Percentiles rank a stretch among this genome's conserved stretches.
Evolutionary conservation across 495 filamentous ascomycete genomes (phyloP).

Genomic region (Xylaria intraflava): DNA sequence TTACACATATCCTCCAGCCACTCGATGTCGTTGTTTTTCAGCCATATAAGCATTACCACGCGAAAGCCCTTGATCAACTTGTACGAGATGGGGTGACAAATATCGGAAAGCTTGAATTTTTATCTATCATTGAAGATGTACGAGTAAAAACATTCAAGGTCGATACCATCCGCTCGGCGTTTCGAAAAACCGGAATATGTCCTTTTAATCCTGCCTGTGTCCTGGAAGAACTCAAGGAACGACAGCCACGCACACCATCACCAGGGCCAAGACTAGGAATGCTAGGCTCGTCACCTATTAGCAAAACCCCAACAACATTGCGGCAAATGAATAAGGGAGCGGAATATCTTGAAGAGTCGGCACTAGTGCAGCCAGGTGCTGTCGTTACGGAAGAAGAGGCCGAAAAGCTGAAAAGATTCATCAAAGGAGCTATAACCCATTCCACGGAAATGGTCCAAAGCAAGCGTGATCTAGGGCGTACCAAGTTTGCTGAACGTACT

Average conservation of each 20-base stretch:
- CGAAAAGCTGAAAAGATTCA: neutral
- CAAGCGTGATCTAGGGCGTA: neutral
- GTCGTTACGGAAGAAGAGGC: neutral
- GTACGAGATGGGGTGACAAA: neutral
- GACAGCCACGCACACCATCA: neutral
- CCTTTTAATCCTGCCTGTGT: neutral
- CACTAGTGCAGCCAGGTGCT: neutral
- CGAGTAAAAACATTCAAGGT: neutral
- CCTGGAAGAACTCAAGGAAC: neutral
- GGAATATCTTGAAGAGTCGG: neutral
- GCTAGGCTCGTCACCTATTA: neutral
- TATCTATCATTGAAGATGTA: neutral
- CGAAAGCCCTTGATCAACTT: neutral
- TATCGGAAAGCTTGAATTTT: neutral
- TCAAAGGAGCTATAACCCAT: neutral
- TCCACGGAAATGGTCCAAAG: neutral
- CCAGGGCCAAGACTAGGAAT: neutral
- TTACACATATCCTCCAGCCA: neutral
- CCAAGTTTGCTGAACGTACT: neutral
- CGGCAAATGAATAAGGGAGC: neutral
- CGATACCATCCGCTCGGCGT: neutral
- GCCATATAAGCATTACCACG: slow-evolving; percentile 1
- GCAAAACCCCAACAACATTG: neutral
- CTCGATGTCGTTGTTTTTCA: neutral
- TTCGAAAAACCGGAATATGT: neutral